Conservation (phyloP, 176 grass and related monocot species). For the Zizania latifolia region DNA sequence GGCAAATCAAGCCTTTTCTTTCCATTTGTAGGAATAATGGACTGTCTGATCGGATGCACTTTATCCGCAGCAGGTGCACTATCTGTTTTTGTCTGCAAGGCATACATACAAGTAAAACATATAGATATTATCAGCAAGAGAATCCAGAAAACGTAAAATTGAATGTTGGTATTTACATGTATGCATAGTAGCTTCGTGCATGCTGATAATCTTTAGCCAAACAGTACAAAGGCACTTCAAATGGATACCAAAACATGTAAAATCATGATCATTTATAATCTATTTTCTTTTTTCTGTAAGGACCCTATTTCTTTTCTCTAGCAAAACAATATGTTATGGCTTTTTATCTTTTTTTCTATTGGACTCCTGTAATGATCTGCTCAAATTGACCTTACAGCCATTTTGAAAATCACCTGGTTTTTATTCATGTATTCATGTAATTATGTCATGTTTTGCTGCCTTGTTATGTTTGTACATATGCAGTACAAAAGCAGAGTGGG, state of each 20-base stretch:
- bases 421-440: neutral
- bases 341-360: neutral
- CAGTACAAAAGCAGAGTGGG: neutral
- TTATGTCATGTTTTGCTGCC: neutral
- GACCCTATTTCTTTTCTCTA: neutral
- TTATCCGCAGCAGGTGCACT: constrained; percentile 31
- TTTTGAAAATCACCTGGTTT: neutral
- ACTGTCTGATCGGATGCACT: constrained; percentile 36
- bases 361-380: neutral
- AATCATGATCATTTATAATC: neutral
- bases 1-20: constrained; percentile 76
- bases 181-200: neutral
- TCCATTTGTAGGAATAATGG: constrained; percentile 36
- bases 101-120: constrained; percentile 17
- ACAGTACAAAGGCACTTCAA: neutral
- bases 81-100: constrained; percentile 44
- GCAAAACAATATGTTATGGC: neutral
- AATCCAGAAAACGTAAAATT: constrained; percentile 4
- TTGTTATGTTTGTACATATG: neutral
- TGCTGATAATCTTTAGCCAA: neutral
- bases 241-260: neutral
- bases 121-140: neutral
- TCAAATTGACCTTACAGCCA: neutral
- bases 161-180: constrained; percentile 3
- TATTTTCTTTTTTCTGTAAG: neutral